phyloP scores from a whole-genome alignment of 768 basidiomycete genomes.

The Calocera cornea region DNA sequence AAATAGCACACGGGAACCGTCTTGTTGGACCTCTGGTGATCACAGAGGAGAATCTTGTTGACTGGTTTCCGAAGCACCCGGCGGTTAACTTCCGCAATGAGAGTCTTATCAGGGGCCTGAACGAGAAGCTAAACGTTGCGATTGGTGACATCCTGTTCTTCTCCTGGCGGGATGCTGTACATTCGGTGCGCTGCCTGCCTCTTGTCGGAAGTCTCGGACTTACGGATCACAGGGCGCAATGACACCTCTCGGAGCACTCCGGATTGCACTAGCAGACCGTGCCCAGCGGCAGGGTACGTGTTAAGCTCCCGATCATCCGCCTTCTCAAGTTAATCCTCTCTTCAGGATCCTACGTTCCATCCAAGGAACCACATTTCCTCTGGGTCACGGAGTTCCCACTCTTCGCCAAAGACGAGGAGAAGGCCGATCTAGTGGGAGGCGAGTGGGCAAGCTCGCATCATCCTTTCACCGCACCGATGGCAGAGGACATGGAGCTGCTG shows the following conservation, averaged over 20 bases:
- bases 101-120: not conserved
- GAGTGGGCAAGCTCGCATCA: conserved; percentile 90
- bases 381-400: conserved; percentile 96
- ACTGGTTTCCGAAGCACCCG: not conserved
- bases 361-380: conserved; percentile 61
- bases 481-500: conserved; percentile 68
- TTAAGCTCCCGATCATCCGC: not conserved
- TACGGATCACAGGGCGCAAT: not conserved
- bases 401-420: conserved; percentile 79
- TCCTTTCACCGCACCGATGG: conserved; percentile 93
- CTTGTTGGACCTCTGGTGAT: not conserved
- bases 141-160: not conserved
- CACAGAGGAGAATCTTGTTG: not conserved
- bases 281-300: not conserved
- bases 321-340: not conserved
- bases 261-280: not conserved
- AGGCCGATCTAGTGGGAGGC: conserved; percentile 70
- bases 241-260: not conserved
- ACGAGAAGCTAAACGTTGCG: not conserved
- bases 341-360: conserved; percentile 43
- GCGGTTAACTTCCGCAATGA: not conserved
- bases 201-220: too few species aligned
- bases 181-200: not conserved
- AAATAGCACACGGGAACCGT: too few species aligned
- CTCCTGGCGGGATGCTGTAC: not conserved